A percentile compares a stretch with the other conserved stretches of the same genome.
Evolutionary conservation across 2,329 filamentous ascomycete genomes (phyloP).

Genomic region (Trichothecium sympodiale): DNA sequence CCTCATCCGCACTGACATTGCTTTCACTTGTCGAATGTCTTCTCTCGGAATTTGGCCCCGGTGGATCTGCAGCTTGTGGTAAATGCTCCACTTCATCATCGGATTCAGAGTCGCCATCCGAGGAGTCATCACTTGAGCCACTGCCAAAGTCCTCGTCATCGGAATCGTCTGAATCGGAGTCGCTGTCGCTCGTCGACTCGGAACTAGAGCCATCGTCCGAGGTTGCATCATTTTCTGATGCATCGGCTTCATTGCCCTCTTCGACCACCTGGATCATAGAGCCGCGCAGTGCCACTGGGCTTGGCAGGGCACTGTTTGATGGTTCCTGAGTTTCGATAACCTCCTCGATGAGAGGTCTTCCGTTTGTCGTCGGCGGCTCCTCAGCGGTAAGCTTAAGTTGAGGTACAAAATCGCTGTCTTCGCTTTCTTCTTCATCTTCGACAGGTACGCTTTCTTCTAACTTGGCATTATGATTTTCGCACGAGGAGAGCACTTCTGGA

Average conservation of each 20-base stretch:
- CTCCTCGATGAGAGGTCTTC: constrained; percentile 19
- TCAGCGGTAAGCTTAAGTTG: background rate
- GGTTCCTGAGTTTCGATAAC: constrained; percentile 2
- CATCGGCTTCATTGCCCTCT: constrained; percentile 1
- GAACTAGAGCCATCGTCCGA: constrained; percentile 7
- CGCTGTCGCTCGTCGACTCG: constrained; percentile 3
- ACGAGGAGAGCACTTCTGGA: too few relatives aligned
- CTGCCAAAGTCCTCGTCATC: constrained; percentile 23
- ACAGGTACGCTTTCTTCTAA: too few relatives aligned
- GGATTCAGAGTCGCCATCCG: background rate
- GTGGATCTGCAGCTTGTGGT: too few relatives aligned
- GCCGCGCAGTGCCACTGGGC: background rate
- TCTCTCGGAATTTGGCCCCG: too few relatives aligned
- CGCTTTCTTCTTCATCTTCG: too few relatives aligned
- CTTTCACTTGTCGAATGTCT: too few relatives aligned
- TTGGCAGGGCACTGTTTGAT: background rate
- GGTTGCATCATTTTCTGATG: constrained; percentile 6
- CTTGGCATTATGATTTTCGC: too few relatives aligned
- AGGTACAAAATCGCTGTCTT: too few relatives aligned
- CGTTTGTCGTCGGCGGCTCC: constrained; percentile 2
- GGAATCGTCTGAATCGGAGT: constrained; percentile 19
- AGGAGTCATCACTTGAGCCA: constrained; percentile 20
- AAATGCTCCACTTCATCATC: too few relatives aligned
- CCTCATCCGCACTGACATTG: too few relatives aligned
- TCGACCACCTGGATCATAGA: constrained; percentile 9